Evolutionary conservation across 2,329 filamentous ascomycete species (phyloP), one percentile per base, ranked within the genome.

Genomic region (Zasmidium angulare): DNA sequence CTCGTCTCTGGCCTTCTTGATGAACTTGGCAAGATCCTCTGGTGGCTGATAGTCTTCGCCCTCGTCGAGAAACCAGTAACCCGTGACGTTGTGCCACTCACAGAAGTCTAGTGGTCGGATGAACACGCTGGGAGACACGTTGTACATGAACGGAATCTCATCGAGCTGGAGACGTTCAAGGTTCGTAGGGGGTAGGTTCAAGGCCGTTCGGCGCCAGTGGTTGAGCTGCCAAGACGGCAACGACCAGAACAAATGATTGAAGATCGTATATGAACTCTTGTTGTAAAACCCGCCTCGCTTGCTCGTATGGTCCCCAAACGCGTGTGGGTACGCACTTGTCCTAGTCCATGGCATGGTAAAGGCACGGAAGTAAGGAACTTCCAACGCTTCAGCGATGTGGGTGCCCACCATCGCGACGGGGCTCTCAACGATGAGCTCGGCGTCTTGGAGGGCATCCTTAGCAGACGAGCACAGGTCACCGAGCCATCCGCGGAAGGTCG

Each of bases 281-380:
- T 99, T 99, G 79, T 96, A 98, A 0, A 88, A 88, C 22, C 95
- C 95, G 56, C 95, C 95, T 77, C 96, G 97, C 75, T 90, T 87
- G 63, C 96, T 90, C 17, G 29, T 43, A 4, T 43, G 48, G 1
- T 92, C 90, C 62, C 96, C 93, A 75, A 99, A 99, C 0, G 95
- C 95, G 75, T 99, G 95, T 1, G 95, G 95, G 69, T 99, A 99
- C 0, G 93, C 92, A 55, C 95, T 84, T 17, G 95, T 99, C 51
- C 93, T 87, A 0, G 95, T 96, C 95, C 95, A 99, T 0, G 95
- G 95, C 95, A 99, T 99, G 19, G 92, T 96, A 72, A 99, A 99
- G 0, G 93, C 93, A 57, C 95, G 87, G 79, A 98, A 98, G 75
- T 99, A 99, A 0, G 95, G 95, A 48, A 99, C 96, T 14, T 86